Conservation (phyloP, 768 basidiomycete genomes). For the Suillus ampliporus region DNA sequence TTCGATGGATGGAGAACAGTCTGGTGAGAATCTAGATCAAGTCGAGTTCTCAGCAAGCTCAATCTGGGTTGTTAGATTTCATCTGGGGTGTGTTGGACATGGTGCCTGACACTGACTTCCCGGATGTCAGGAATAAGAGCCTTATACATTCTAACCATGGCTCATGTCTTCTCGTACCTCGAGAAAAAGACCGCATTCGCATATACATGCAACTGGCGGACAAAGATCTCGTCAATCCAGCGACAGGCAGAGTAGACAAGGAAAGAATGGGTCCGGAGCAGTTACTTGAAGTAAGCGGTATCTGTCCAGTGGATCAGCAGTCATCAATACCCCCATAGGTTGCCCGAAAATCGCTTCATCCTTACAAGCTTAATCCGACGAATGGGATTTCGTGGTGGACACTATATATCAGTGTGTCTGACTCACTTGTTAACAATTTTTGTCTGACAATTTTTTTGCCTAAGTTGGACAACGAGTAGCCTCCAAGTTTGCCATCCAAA, state of each 20-base stretch:
- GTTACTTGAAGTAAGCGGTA: conserved; percentile 42
- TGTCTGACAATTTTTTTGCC: background rate
- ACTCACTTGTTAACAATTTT: background rate
- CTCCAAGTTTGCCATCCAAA: conserved; percentile 49
- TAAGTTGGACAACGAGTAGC: conserved; percentile 63
- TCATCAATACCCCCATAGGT: conserved; percentile 28
- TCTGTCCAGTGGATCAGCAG: conserved; percentile 1
- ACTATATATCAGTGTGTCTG: conserved; percentile 48
- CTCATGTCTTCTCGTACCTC: conserved; percentile 57
- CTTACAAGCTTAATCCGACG: conserved; percentile 41
- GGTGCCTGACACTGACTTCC: conserved; percentile 56
- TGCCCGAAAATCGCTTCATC: conserved; percentile 46
- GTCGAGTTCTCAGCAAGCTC: background rate
- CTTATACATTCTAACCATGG: conserved; percentile 57
- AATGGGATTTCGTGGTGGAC: conserved; percentile 55
- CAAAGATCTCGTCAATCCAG: conserved; percentile 40
- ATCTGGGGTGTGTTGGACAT: conserved; percentile 54
- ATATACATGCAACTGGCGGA: conserved; percentile 59
- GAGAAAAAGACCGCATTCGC: conserved; percentile 52
- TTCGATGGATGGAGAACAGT: conserved; percentile 78
- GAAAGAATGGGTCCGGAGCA: conserved; percentile 42
- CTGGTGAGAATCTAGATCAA: conserved; percentile 31
- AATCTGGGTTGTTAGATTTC: conserved; percentile 32
- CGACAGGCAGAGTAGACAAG: conserved; percentile 49
- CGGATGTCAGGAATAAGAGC: conserved; percentile 54